Base-by-base conservation (phyloP, 768 basidiomycete genomes). In the Leccinellum albellum region DNA sequence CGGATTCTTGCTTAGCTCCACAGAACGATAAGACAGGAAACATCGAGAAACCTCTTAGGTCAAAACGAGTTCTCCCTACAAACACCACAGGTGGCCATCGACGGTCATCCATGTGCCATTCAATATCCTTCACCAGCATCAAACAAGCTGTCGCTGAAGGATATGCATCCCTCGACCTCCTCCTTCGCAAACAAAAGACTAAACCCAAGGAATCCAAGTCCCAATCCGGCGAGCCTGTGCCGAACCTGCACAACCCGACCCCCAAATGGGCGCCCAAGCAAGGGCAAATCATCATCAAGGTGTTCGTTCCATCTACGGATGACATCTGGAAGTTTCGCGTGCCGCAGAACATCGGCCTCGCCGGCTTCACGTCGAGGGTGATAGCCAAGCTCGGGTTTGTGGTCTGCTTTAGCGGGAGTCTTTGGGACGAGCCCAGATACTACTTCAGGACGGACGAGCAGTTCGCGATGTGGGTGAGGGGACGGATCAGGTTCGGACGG, bases 261-360 rank as follows among this genome's bases (percentile, higher is more conserved):
- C 48, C 53, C 5, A 64, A 61, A 50, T 76, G 75, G 75, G 66
- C 66, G 21, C 66, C 76, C 29, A 62, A 63, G 29, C 60, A 70
- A 26, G 74, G 72, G 4, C 64, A 61, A 60, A 77, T 77, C 50
- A 37, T 74, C 54, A 62, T 77, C 66, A 77, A 77, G 61, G 73
- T 77, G 13, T 70, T 72, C 45, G 74, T 76, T 9, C 74, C 74
- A 33, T 65, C 67, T 35, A 75, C 70, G 33, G 71, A 76, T 56
- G 76, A 77, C 56, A 67, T 75, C 53, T 77, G 76, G 76, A 72
- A 64, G 60, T 57, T 77, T 47, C 68, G 68, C 42, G 73, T 75
- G 21, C 66, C 75, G 20, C 67, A 67, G 48, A 60, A 66, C 53
- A 61, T 70, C 53, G 55, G 51, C 42, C 70, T 77, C 40, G 59